Conservation (phyloP, 495 filamentous ascomycete species). For the Hyaloscypha finlandica region DNA sequence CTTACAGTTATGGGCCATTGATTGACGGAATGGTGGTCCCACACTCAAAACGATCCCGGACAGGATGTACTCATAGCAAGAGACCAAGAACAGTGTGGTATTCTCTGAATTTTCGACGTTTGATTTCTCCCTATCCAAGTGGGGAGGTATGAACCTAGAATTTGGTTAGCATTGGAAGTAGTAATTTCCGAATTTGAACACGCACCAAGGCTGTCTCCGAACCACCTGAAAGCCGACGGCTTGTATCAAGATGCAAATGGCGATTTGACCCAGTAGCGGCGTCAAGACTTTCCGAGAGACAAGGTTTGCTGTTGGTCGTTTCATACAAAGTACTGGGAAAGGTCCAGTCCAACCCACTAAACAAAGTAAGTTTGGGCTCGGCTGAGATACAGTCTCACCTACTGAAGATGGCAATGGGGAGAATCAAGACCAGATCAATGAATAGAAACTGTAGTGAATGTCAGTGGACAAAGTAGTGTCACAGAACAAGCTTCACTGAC, state of each 20-base stretch:
- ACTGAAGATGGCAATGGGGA: conserved; percentile 97
- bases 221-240: conserved; percentile 71
- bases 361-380: conserved; percentile 23
- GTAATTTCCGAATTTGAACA: neutral
- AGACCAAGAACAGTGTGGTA: conserved; percentile 82
- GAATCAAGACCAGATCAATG: conserved; percentile 89
- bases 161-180: neutral
- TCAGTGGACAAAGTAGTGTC: conserved; percentile 1
- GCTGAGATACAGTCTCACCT: conserved; percentile 37
- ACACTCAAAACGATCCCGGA: conserved; percentile 86
- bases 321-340: conserved; percentile 73
- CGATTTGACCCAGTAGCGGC: conserved; percentile 86
- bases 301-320: conserved; percentile 88
- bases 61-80: conserved; percentile 92
- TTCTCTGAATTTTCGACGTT: conserved; percentile 92
- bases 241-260: conserved; percentile 79
- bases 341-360: conserved; percentile 93
- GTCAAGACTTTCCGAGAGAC: conserved; percentile 92
- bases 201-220: conserved; percentile 73
- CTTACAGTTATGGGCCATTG: conserved; percentile 78
- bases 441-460: conserved; percentile 70
- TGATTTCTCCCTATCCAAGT: conserved; percentile 69
- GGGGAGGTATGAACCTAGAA: conserved; percentile 75
- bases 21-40: conserved; percentile 83
- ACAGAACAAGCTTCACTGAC: conserved; percentile 38